These are phyloP conservation scores for Micromonas commoda DNA, from an alignment of 139 green algal species.

Conservation along the genomic window DNA sequence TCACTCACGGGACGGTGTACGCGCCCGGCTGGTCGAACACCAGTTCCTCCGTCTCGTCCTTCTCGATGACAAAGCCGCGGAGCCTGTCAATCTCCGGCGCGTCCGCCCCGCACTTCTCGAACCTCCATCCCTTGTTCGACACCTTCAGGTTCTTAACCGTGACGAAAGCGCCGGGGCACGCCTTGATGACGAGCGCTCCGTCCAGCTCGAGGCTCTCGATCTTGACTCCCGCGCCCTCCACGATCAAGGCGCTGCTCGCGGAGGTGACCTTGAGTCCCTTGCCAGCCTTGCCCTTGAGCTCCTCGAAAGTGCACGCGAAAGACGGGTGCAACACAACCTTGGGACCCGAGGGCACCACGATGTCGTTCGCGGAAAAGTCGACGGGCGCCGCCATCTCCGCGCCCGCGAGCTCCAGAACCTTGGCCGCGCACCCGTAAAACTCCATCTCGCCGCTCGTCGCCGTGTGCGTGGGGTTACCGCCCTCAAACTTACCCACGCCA, in stretches of 20 bases:
- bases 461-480: conserved; percentile 76
- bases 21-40: neutral
- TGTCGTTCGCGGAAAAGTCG: neutral
- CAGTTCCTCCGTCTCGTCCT: neutral
- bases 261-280: neutral
- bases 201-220: conserved; percentile 54
- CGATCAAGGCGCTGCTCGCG: conserved; percentile 47
- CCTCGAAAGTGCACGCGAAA: conserved; percentile 14
- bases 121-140: conserved; percentile 74
- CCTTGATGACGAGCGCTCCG: conserved; percentile 68
- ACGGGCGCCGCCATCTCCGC: neutral
- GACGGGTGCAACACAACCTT: conserved; percentile 8
- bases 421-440: conserved; percentile 56
- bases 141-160: conserved; percentile 47
- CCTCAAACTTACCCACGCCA: conserved; percentile 67
- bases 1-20: neutral
- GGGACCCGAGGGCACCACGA: neutral
- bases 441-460: conserved; percentile 79
- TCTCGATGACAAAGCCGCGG: neutral
- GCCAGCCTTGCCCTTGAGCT: conserved; percentile 43
- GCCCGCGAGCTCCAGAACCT: conserved; percentile 32
- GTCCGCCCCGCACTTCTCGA: conserved; percentile 28
- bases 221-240: conserved; percentile 58
- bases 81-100: neutral
- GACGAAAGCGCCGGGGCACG: conserved; percentile 46